Base-by-base conservation (phyloP, 1,284 basidiomycete genomes). In the Moniliophthora roreri region DNA sequence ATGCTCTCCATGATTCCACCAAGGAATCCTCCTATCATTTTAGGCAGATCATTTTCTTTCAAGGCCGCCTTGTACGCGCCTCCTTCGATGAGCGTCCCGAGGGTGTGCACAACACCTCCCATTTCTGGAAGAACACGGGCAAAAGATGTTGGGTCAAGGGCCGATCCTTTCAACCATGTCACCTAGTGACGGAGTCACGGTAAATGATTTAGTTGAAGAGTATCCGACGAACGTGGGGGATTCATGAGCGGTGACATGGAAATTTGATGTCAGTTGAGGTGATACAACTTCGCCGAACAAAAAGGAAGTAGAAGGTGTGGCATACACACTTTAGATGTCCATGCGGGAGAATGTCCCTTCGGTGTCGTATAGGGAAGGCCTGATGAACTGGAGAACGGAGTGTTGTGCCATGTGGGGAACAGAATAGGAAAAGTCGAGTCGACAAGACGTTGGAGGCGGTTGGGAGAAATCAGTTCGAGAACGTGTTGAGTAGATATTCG, bases 31-130 rank as follows among this genome's bases (percentile, higher is more conserved):
- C 76, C 70, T 36, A 82, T 58, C 26, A 93, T 67, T 4, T 79
- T 80, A 10, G 78, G 61, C 21, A 87, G 53, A 60, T 89, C 75
- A 5, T 82, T 83, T 16, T 75, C 75, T 58, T 76, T 75, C 42
- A 95, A 62, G 24, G 84, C 81, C 28, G 73, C 66, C 70, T 99
- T 99, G 79, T 99, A 99, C 39, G 76, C 77, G 4, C 77, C 55
- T 7, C 41, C 83, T 68, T 97, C 93, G 46, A 98, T 77, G 47
- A 99, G 82, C 37, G 89, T 93, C 39, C 96, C 96, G n/a, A 98
- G 80, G 1, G 97, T 96, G 67, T 98, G 94, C 35, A 98, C 93
- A 21, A 97, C 90, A 3, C 91, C 93, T 13, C 82, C 81, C 24
- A 80, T 81, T 49, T 70, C 70, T 2, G 82, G 76, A 34, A 96